Conservation (phyloP, 805 yeast species). For the Cyberlindnera sargentensis region DNA sequence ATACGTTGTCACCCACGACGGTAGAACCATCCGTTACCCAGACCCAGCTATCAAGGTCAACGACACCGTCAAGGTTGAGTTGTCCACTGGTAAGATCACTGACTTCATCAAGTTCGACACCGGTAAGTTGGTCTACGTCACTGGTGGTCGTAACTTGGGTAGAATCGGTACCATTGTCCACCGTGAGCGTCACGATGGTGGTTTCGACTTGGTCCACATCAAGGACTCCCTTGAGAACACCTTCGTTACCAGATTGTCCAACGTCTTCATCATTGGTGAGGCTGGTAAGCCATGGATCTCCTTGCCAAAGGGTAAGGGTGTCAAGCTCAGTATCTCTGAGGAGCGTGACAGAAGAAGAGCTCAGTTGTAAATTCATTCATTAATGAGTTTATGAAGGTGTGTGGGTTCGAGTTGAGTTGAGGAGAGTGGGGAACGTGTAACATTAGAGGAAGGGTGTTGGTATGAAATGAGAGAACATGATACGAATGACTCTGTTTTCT, state of each 20-base stretch:
- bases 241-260: conserved; percentile 88
- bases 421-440: background rate
- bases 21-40: conserved; percentile 99
- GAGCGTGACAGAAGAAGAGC: conserved; percentile 99
- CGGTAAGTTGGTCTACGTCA: conserved; percentile 87
- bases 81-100: conserved; percentile 90
- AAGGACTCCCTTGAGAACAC: conserved; percentile 93
- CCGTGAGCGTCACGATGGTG: conserved; percentile 98
- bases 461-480: conserved; percentile 3
- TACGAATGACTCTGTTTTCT: conserved; percentile 11
- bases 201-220: conserved; percentile 95
- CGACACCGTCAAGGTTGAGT: conserved; percentile 96
- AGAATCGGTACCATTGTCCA: conserved; percentile 93
- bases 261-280: conserved; percentile 94
- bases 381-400: background rate
- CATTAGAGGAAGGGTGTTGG: conserved; percentile 2
- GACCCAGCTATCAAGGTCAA: conserved; percentile 95
- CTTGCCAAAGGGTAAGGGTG: conserved; percentile 99
- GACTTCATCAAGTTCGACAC: conserved; percentile 89
- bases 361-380: conserved; percentile 8
- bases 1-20: conserved; percentile 98
- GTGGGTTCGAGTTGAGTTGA: background rate
- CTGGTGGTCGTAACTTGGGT: conserved; percentile 99
- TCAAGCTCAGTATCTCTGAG: conserved; percentile 90
- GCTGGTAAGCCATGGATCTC: conserved; percentile 91